Evolutionary conservation across 495 filamentous ascomycete species (phyloP), one percentile per base, ranked within the genome.

Genomic region (Ramalina intermedia): DNA sequence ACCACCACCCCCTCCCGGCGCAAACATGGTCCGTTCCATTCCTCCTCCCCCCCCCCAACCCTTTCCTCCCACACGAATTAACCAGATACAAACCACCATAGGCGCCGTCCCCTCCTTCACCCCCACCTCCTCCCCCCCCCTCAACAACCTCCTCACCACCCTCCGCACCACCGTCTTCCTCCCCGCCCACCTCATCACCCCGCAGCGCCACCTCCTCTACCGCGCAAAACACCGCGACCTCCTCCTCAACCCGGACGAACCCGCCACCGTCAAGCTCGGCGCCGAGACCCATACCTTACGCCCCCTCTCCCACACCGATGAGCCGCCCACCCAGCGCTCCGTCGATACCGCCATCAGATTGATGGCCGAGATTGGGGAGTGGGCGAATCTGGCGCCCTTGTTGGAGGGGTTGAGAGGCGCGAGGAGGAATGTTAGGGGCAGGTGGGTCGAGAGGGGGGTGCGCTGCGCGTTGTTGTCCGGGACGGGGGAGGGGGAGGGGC

Each of bases 161-260:
- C 56, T 55, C 50, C 56, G 56, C 39, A 42, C 37, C 43, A 53
- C 56, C 50, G 24, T 58, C 53, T 58, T 58, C 53, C 47, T 58
- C 46, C 56, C 56, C 53, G 35, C 53, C 2, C 53, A 58, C 37
- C 56, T 58, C 46, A 41, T 50, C 37, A 13, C 18, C 33, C 47
- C 45, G 5, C 56, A 58, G 43, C 42, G 33, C 0, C 20, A 36
- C 42, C 56, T 58, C 24, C 17, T 58, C 53, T 58, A 58, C 50
- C 35, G 39, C 11, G 36, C 35, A 2, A 45, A 50, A 16, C 49
- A 56, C 42, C 56, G 40, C 39, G 18, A 49, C 37, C 39, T 55
- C 21, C 53, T 58, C 5, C 51, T 54, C 13, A 48, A 49, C 9
- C 37, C 55, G 26, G 53, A 55, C 8, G 50, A 56, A 16, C 56